These are phyloP conservation scores for Hypoxylon rubiginosum DNA, from an alignment of 2,329 filamentous ascomycete species.

Conservation along the genomic window DNA sequence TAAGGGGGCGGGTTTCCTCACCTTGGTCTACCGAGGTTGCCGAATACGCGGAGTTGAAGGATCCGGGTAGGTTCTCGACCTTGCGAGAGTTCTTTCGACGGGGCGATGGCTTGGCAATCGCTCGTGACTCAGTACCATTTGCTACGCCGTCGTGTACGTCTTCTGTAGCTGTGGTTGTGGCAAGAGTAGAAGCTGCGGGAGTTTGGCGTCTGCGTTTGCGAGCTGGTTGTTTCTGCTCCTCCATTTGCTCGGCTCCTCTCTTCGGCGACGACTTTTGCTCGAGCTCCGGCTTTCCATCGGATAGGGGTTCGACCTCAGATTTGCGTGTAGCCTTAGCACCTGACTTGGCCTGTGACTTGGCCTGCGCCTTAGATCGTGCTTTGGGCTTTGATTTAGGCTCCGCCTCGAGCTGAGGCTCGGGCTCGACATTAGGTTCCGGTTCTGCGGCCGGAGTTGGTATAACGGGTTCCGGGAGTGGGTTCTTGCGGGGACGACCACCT, in stretches of 20 bases:
- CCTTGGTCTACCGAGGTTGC: constrained; percentile 53
- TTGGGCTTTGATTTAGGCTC: constrained; percentile 19
- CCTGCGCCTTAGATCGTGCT: constrained; percentile 4
- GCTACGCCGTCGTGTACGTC: constrained; percentile 32
- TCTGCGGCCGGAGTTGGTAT: constrained; percentile 28
- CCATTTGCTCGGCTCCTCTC: constrained; percentile 16
- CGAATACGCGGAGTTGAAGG: constrained; percentile 56
- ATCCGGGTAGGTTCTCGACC: constrained; percentile 57
- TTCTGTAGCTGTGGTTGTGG: constrained; percentile 26
- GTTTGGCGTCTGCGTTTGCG: constrained; percentile 49
- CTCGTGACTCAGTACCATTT: constrained; percentile 29
- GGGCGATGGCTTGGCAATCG: constrained; percentile 25
- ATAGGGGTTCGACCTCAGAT: constrained; percentile 1
- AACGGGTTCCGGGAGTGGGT: constrained; percentile 42
- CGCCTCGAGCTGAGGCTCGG: constrained; percentile 10
- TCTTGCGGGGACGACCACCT: constrained; percentile 51
- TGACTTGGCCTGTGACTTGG: constrained; percentile 31
- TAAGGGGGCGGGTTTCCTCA: constrained; percentile 65
- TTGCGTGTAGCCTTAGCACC: constrained; percentile 22
- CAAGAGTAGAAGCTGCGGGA: constrained; percentile 7
- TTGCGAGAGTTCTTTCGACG: constrained; percentile 44
- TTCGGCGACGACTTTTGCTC: constrained; percentile 29
- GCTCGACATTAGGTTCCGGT: constrained; percentile 22
- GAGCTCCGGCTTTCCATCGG: constrained; percentile 4
- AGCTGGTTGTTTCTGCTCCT: constrained; percentile 35